Conservation (phyloP, 352 stramenopile genomes). For the Phytophthora foliorum region DNA sequence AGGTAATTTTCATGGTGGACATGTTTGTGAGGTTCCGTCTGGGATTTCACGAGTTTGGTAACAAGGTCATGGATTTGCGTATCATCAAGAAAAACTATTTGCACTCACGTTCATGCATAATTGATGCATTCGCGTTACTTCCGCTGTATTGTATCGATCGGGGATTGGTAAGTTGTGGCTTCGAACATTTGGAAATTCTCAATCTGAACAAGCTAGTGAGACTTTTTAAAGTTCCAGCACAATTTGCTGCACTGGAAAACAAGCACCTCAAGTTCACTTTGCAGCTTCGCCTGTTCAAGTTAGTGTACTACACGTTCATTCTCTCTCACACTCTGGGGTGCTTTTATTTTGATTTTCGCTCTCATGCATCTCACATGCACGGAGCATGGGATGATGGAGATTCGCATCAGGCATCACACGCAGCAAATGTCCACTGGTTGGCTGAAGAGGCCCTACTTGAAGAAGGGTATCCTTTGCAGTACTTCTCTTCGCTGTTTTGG, state of each 20-base stretch:
- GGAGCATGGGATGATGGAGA: background rate
- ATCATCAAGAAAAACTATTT: conserved; percentile 61
- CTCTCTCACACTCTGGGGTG: conserved; percentile 66
- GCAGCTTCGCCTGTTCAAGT: conserved; percentile 73
- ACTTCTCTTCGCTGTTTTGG: conserved; percentile 75
- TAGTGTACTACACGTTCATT: conserved; percentile 83
- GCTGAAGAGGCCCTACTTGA: conserved; percentile 41
- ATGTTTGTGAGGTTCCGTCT: conserved; percentile 62
- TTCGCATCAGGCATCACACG: background rate
- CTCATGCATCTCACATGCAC: conserved; percentile 33
- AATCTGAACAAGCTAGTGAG: conserved; percentile 78
- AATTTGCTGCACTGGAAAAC: conserved; percentile 64
- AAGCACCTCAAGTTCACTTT: conserved; percentile 71
- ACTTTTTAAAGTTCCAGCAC: conserved; percentile 64
- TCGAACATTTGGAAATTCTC: conserved; percentile 45
- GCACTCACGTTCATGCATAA: conserved; percentile 47
- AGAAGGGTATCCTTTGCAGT: conserved; percentile 49
- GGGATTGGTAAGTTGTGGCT: conserved; percentile 17
- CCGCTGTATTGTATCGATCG: conserved; percentile 67
- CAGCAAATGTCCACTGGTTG: conserved; percentile 44
- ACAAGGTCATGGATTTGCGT: conserved; percentile 68
- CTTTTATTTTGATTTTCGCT: conserved; percentile 70
- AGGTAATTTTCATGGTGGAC: conserved; percentile 61
- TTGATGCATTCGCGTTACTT: conserved; percentile 61
- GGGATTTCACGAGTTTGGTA: conserved; percentile 75